Evolutionary conservation across 768 basidiomycete species (phyloP).

Genomic region (Suillus americanus): DNA sequence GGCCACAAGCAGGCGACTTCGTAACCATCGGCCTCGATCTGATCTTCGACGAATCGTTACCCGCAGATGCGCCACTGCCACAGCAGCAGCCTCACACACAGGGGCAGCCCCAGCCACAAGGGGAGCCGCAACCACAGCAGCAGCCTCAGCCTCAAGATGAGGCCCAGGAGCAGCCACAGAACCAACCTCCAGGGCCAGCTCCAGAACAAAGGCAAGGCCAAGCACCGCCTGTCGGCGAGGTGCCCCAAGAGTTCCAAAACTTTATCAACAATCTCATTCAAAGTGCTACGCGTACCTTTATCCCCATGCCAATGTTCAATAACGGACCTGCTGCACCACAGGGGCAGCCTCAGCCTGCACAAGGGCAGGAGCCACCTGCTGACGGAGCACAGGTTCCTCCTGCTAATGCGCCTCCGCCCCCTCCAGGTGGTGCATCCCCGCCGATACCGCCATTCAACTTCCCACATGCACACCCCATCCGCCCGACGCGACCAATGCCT

Average conservation of each 20-base stretch:
- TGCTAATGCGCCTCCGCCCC: constrained; percentile 15
- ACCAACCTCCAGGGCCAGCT: not conserved
- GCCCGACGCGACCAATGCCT: constrained; percentile 23
- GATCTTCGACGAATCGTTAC: constrained; percentile 27
- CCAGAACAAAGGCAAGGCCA: not conserved
- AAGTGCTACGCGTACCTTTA: not conserved
- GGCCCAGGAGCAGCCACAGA: not conserved
- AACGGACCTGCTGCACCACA: not conserved
- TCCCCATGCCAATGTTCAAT: not conserved
- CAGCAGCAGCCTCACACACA: not conserved
- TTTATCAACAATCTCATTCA: constrained; percentile 4
- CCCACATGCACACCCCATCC: constrained; percentile 14
- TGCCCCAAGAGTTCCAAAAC: constrained; percentile 1
- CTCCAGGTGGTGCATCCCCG: not conserved
- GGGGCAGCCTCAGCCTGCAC: constrained; percentile 15
- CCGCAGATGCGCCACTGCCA: constrained; percentile 2
- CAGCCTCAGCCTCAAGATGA: not conserved
- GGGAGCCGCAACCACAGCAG: not conserved
- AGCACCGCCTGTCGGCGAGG: not conserved
- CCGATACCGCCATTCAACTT: constrained; percentile 9
- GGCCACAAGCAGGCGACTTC: constrained; percentile 21
- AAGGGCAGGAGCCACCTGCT: constrained; percentile 6
- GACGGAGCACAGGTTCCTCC: constrained; percentile 12
- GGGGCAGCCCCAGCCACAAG: not conserved
- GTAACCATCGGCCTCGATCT: constrained; percentile 44